phyloP scores from a whole-genome alignment of 1,139 yeast species.

The Kodamaea sp. region DNA sequence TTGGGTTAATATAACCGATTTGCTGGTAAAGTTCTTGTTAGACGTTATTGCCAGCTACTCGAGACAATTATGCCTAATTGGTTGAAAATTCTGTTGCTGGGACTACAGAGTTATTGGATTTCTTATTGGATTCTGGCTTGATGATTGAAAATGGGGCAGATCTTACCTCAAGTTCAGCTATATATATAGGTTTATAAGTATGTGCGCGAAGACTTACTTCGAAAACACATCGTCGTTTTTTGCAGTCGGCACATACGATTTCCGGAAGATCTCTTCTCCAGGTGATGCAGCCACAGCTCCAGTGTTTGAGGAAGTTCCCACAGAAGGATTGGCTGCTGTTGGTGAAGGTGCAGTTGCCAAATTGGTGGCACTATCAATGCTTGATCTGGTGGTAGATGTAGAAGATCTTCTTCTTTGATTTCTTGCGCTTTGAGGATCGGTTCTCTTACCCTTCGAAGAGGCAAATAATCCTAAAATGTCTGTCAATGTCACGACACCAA shows the following conservation, averaged over 20 bases:
- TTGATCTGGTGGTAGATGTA: constrained; percentile 45
- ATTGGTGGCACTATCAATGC: constrained; percentile 27
- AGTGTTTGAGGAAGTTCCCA: constrained; percentile 3
- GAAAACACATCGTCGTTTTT: constrained; percentile 11
- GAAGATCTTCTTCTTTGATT: constrained; percentile 80
- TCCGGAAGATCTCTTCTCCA: constrained; percentile 20
- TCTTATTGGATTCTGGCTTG: no score
- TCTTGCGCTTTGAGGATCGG: constrained; percentile 84
- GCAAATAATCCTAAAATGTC: constrained; percentile 85
- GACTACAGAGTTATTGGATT: no score
- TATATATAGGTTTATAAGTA: constrained; percentile 2
- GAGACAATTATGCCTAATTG: no score
- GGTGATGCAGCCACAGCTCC: constrained; percentile 9
- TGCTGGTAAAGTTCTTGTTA: no score
- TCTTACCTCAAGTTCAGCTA: no score
- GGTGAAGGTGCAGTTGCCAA: constrained; percentile 1
- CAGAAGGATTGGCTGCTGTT: neutral
- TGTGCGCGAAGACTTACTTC: constrained; percentile 5
- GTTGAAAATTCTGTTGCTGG: no score
- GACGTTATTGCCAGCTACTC: no score
- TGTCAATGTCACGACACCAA: constrained; percentile 89
- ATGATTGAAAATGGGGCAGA: no score
- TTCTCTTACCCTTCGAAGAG: constrained; percentile 58
- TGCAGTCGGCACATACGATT: constrained; percentile 14
- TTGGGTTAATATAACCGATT: neutral